These are phyloP conservation scores for Kwoniella mangroviensis DNA, from an alignment of 768 basidiomycete genomes.

Conservation along the genomic window DNA sequence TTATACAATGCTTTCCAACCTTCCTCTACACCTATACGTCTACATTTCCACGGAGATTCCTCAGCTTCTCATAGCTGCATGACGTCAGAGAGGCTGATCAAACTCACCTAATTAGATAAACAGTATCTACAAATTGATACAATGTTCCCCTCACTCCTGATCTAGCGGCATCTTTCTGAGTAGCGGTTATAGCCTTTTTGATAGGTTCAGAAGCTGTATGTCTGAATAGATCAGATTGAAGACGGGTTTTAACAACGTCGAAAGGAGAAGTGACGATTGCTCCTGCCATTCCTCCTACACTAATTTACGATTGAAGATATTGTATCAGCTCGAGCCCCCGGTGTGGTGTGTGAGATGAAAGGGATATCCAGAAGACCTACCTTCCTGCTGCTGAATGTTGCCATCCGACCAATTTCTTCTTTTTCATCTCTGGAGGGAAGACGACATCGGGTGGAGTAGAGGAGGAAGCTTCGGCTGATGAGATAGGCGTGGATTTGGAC, in stretches of 20 bases:
- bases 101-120: constrained; percentile 79
- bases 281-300: constrained; percentile 95
- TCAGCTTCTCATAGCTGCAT: not conserved
- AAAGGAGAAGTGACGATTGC: constrained; percentile 96
- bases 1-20: constrained; percentile 88
- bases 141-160: constrained; percentile 65
- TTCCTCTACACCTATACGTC: constrained; percentile 79
- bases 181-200: constrained; percentile 56
- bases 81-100: not conserved
- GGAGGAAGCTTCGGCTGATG: constrained; percentile 26
- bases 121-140: constrained; percentile 94
- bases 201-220: constrained; percentile 18
- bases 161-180: constrained; percentile 36
- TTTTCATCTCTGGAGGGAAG: constrained; percentile 29
- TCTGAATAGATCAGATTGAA: constrained; percentile 85
- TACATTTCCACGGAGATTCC: constrained; percentile 19
- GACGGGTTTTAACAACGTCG: constrained; percentile 95
- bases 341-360: not conserved
- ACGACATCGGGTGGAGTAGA: constrained; percentile 40
- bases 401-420: constrained; percentile 47
- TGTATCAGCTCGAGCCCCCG: not conserved
- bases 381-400: constrained; percentile 49
- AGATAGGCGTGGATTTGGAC: constrained; percentile 8
- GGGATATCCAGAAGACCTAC: constrained; percentile 17
- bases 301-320: constrained; percentile 52